Base-by-base conservation (phyloP, 768 basidiomycete species). In the Boletus rubroflammeus region DNA sequence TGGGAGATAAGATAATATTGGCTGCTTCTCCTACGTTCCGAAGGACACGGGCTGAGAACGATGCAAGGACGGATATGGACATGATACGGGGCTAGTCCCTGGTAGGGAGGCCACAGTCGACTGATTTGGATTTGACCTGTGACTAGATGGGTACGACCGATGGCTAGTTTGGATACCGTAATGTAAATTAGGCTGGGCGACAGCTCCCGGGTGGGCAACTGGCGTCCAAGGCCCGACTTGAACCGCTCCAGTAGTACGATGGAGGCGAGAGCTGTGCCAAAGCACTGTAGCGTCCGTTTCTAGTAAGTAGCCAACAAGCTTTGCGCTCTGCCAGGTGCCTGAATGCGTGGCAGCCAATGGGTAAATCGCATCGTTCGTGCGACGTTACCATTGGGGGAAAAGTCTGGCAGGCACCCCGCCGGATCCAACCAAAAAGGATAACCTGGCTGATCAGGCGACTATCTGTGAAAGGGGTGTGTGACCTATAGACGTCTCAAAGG, bases 1-100 rank as follows among this genome's bases (percentile, higher is more conserved):
- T 55, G 35, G 11, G 54, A 32, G 61, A 67, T 65, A 65, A 65
- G 61, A 66, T 65, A 43, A 56, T 48, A 36, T 42, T 38, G 53
- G 21, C 9, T 6, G 7, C 14, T 35, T 38, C 29, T 34, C 25
- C n/a, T 47, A 32, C 26, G 21, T 34, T 41, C 65, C 65, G 65
- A 52, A 26, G 36, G 28, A 42, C 36, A 28, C 66, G 58, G 63
- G 32, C 21, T 25, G 52, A 50, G 47, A 54, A 54, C 29, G 51
- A 48, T 11, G 13, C 39, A 2, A 19, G 56, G 53, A 55, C 56
- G 23, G 34, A 48, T 50, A 44, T 28, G 40, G 50, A 28, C 9
- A 31, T 38, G 47, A 29, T 15, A 11, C 36, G 47, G 32, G 26
- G 17, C 35, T 28, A 9, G 19, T 32, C 36, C 13, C 5, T 36